Base-by-base conservation (phyloP, 108 stramenopile species). In the Pseudonitzschia multiseries region DNA sequence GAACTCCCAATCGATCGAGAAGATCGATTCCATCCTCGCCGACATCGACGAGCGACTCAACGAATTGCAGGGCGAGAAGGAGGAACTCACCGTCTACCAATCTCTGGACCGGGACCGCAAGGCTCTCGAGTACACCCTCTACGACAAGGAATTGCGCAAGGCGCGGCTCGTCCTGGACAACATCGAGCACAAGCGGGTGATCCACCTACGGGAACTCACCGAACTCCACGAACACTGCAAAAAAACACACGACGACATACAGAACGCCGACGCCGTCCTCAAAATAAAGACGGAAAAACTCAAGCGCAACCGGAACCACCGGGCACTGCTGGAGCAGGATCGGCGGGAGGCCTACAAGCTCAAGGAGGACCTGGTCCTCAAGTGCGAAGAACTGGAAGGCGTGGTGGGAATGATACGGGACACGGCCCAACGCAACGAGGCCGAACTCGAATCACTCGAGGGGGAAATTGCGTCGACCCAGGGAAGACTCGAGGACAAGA, bases 41-140 rank as follows among this genome's bases (percentile, higher is more conserved):
- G 93, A 93, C 79, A 96, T 97, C 72, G 95, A 97, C 57, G 81
- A 91, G 32, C 86, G 95, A 17, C 84, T 99, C 24, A 77, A 81
- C 41, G 98, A 99, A 79, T 83, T 99, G 5, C 86, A 97, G 73
- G 90, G 84, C 15, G 99, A 99, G 83, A 98, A 97, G 82, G 96
- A 97, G 73, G 99, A 99, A 69, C 74, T 98, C 60, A 82, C 79
- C n/a, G 77, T 75, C 66, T 99, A 97, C 76, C 96, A 97, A 75
- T 70, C 83, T 42, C 82, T 97, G 33, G 99, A 99, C 78, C 76
- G 94, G 60, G 79, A 92, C 8, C 86, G 96, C 40, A 89, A 96
- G 54, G 98, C 99, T 26, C 76, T 99, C 32, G 93, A 97, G 77
- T 99, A 96, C 76, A 94, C 97, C 4, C 80, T 99, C 33, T 97